These are phyloP conservation scores for Letharia lupina DNA, from an alignment of 495 filamentous ascomycete species.

Conservation along the genomic window DNA sequence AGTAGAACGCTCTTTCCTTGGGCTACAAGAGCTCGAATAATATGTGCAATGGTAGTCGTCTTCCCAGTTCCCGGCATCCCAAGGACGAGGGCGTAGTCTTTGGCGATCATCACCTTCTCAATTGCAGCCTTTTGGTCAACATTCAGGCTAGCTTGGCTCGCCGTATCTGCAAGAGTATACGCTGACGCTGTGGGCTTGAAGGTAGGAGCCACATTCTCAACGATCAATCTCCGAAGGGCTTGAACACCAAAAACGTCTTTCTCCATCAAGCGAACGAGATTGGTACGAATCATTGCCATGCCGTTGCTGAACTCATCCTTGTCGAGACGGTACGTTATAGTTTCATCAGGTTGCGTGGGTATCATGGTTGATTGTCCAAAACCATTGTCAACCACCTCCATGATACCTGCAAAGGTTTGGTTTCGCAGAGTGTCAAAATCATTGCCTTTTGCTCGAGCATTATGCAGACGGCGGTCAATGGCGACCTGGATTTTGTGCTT, in stretches of 20 bases:
- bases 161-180: conserved; percentile 43
- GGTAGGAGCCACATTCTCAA: conserved; percentile 59
- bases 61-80: conserved; percentile 98
- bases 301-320: conserved; percentile 98
- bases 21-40: conserved; percentile 81
- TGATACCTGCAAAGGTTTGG: conserved; percentile 83
- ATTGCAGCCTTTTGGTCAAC: conserved; percentile 79
- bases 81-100: conserved; percentile 88
- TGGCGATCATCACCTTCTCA: conserved; percentile 87
- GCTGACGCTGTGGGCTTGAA: conserved; percentile 60
- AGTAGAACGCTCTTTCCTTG: conserved; percentile 89
- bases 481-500: conserved; percentile 71
- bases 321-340: conserved; percentile 73
- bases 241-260: conserved; percentile 63
- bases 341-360: conserved; percentile 44
- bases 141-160: conserved; percentile 56
- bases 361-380: conserved; percentile 26
- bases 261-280: conserved; percentile 85
- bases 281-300: conserved; percentile 90
- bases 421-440: conserved; percentile 69
- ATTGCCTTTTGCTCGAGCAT: conserved; percentile 62
- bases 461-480: conserved; percentile 81
- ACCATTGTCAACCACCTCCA: conserved; percentile 64
- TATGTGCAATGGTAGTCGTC: conserved; percentile 94
- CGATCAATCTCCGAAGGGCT: conserved; percentile 66